These are phyloP conservation scores for Phylloboletellus chloephorus DNA, from an alignment of 1,284 basidiomycete species.

Conservation along the genomic window DNA sequence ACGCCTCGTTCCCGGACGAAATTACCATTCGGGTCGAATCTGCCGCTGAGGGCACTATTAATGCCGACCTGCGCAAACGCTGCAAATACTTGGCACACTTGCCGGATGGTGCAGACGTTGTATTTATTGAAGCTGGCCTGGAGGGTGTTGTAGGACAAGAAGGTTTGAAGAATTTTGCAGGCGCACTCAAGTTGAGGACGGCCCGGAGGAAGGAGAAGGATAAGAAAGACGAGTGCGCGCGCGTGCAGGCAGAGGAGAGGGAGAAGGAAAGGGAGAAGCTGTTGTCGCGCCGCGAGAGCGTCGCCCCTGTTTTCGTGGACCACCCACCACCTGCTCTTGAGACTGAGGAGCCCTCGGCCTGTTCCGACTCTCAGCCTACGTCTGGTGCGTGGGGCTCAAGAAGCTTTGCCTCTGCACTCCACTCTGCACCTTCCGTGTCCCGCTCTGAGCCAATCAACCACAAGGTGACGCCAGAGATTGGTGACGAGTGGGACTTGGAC, in stretches of 20 bases:
- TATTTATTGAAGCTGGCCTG: conserved; percentile 90
- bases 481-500: conserved; percentile 75
- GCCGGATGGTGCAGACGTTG: conserved; percentile 88
- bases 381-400: conserved; percentile 70
- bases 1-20: conserved; percentile 79
- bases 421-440: conserved; percentile 35
- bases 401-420: conserved; percentile 73
- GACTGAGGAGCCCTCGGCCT: conserved; percentile 23
- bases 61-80: conserved; percentile 87
- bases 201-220: conserved; percentile 73
- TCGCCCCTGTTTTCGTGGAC: conserved; percentile 10
- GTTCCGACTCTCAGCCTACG: conserved; percentile 27
- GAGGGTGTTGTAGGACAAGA: conserved; percentile 67
- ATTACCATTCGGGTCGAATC: conserved; percentile 79
- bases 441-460: conserved; percentile 14
- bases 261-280: conserved; percentile 58
- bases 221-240: conserved; percentile 79
- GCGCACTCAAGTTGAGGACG: conserved; percentile 69
- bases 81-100: conserved; percentile 95
- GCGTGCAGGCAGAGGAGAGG: conserved; percentile 71
- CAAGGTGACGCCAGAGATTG: conserved; percentile 32
- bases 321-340: conserved; percentile 27
- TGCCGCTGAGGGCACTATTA: conserved; percentile 72
- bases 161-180: conserved; percentile 75
- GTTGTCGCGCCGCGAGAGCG: conserved; percentile 22